phyloP scores from a whole-genome alignment of 441 rosid species.

The Populus hybrid region DNA sequence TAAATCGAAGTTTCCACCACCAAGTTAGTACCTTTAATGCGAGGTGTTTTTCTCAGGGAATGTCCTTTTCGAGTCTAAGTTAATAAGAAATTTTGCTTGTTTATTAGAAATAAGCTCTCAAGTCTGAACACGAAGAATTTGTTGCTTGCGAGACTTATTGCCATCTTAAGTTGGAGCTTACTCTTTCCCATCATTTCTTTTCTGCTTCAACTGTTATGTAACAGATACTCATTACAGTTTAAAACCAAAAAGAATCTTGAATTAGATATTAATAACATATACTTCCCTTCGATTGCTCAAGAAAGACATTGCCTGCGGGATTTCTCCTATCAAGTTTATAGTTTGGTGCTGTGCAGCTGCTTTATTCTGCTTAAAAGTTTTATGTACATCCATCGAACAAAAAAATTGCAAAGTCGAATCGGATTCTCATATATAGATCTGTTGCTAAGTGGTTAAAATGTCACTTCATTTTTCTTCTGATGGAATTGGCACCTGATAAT shows the following conservation, averaged over 20 bases:
- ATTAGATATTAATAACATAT: slow-evolving; percentile 11
- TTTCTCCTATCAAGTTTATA: not conserved
- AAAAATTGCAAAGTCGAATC: not conserved
- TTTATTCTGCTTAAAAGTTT: not conserved
- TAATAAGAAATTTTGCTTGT: slow-evolving; percentile 36
- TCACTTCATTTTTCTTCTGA: not conserved
- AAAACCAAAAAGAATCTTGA: not conserved
- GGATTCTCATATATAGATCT: not conserved
- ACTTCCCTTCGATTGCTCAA: not conserved
- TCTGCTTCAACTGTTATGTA: not conserved
- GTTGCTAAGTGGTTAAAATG: not conserved
- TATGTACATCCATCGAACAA: not conserved
- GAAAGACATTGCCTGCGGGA: not conserved
- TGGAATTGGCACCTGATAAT: not conserved
- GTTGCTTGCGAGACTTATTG: not conserved
- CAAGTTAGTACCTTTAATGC: slow-evolving; percentile 19
- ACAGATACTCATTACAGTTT: not conserved
- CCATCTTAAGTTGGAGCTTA: slow-evolving; percentile 10
- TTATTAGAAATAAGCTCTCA: slow-evolving; percentile 13
- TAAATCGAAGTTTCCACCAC: slow-evolving; percentile 14
- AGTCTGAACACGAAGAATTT: slow-evolving; percentile 10
- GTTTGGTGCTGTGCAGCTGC: not conserved
- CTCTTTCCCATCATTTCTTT: not conserved
- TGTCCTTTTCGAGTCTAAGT: slow-evolving; percentile 14
- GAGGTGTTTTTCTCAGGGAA: slow-evolving; percentile 23